phyloP scores from a whole-genome alignment of 2,329 filamentous ascomycete genomes.

The Laburnicola sp. region DNA sequence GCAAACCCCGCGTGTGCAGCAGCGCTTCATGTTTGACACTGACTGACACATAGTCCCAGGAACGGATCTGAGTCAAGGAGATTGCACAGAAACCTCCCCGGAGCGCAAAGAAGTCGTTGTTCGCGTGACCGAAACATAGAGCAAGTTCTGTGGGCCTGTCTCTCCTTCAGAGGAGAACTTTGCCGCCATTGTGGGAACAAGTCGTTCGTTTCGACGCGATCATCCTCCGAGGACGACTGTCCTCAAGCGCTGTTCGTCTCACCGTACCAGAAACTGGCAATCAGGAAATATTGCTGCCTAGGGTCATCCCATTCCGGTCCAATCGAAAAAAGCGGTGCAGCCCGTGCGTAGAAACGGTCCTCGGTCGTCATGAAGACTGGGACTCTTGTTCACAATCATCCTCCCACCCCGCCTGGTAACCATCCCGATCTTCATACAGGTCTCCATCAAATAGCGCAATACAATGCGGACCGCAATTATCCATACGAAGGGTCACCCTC shows the following conservation, averaged over 20 bases:
- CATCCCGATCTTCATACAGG: constrained; percentile 40
- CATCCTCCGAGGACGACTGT: background rate
- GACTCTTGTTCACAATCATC: constrained; percentile 41
- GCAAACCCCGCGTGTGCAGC: constrained; percentile 36
- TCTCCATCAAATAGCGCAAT: constrained; percentile 49
- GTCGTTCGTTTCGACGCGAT: constrained; percentile 8
- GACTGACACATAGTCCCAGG: constrained; percentile 26
- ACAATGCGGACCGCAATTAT: constrained; percentile 46
- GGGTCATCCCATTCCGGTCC: no score
- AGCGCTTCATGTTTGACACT: constrained; percentile 24
- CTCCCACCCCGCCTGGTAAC: constrained; percentile 41
- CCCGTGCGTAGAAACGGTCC: background rate
- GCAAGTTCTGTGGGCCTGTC: background rate
- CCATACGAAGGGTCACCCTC: constrained; percentile 36
- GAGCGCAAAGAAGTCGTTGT: constrained; percentile 18
- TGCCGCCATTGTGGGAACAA: background rate
- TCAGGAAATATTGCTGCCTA: no score
- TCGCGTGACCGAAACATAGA: constrained; percentile 9
- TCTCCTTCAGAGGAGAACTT: background rate
- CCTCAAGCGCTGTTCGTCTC: background rate
- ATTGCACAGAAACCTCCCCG: constrained; percentile 19
- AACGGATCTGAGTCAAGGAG: constrained; percentile 16
- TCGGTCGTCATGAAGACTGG: constrained; percentile 37
- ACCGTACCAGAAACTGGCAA: background rate
- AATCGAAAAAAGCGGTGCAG: background rate